Conservation (phyloP, 2,329 filamentous ascomycete species). For the Exutisphaerella laricina region DNA sequence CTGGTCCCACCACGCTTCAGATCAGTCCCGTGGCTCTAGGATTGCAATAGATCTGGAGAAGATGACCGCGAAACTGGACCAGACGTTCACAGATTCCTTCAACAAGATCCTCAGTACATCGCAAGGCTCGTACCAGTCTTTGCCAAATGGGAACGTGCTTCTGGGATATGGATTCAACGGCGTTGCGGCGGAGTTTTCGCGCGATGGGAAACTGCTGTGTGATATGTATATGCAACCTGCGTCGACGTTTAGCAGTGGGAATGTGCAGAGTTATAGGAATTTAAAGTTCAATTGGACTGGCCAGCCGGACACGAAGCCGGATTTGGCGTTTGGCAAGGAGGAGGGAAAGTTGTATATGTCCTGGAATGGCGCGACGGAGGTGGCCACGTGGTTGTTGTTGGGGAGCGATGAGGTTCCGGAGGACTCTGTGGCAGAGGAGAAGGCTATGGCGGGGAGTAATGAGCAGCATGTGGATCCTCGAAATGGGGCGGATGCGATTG, state of each 20-base stretch:
- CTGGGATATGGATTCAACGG: constrained; percentile 49
- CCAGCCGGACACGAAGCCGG: constrained; percentile 23
- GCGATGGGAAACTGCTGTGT: constrained; percentile 48
- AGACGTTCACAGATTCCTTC: constrained; percentile 23
- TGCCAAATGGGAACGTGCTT: constrained; percentile 49
- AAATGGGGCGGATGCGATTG: constrained; percentile 11
- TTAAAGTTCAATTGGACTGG: constrained; percentile 49
- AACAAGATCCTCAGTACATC: constrained; percentile 42
- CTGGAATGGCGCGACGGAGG: constrained; percentile 45
- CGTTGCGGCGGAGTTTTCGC: constrained; percentile 37
- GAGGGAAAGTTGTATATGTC: constrained; percentile 42
- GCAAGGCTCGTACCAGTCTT: constrained; percentile 49
- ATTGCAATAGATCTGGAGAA: constrained; percentile 24
- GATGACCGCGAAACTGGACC: constrained; percentile 28
- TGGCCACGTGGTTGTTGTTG: constrained; percentile 45
- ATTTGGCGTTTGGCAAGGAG: constrained; percentile 22
- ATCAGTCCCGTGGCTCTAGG: constrained; percentile 18
- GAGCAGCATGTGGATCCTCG: constrained; percentile 4
- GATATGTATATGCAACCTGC: constrained; percentile 46
- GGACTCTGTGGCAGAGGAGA: not conserved
- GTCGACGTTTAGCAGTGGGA: constrained; percentile 38
- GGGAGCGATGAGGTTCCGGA: constrained; percentile 16
- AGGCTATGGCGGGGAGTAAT: not conserved
- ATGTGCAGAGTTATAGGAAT: constrained; percentile 46
- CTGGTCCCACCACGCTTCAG: constrained; percentile 18